Evolutionary conservation across 139 green algal genomes (phyloP).

Genomic region (Chlorella sp.): DNA sequence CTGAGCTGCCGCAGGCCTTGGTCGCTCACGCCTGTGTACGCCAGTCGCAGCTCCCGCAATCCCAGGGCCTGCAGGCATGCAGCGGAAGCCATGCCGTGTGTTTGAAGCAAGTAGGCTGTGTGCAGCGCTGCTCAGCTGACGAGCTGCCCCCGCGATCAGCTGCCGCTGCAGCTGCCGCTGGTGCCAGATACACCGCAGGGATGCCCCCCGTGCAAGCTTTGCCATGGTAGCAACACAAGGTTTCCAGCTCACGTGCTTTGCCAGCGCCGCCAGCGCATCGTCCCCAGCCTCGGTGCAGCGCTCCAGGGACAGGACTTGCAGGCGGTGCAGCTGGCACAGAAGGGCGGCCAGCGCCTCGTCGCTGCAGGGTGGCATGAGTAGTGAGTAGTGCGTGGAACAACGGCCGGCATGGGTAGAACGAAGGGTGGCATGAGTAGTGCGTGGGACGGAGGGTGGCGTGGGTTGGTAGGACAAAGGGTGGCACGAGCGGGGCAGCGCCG

Average conservation of each 20-base stretch:
- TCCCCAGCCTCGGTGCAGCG: conserved; percentile 43
- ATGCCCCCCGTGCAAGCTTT: too few relatives aligned
- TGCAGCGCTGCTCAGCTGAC: neutral
- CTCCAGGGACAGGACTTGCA: conserved; percentile 34
- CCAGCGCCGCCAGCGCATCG: conserved; percentile 13
- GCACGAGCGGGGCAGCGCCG: too few relatives aligned
- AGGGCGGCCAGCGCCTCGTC: conserved; percentile 24
- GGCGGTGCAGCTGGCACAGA: conserved; percentile 12
- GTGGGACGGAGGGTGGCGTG: too few relatives aligned
- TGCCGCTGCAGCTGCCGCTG: too few relatives aligned
- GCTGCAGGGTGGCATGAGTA: neutral
- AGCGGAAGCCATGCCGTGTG: neutral
- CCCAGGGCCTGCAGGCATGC: neutral
- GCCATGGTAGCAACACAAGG: too few relatives aligned
- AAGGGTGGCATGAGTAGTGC: too few relatives aligned
- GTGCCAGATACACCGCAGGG: too few relatives aligned
- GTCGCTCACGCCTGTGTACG: conserved; percentile 1
- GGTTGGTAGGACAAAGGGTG: too few relatives aligned
- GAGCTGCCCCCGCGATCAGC: too few relatives aligned
- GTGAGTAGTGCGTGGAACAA: too few relatives aligned
- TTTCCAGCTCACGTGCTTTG: neutral
- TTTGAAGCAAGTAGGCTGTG: neutral
- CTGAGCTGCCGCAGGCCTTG: neutral
- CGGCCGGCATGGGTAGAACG: too few relatives aligned
- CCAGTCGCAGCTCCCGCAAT: conserved; percentile 1